Evolutionary conservation across 306 rosid genomes (phyloP), one percentile per base, ranked within the genome.

Genomic region (Quercus dentata): DNA sequence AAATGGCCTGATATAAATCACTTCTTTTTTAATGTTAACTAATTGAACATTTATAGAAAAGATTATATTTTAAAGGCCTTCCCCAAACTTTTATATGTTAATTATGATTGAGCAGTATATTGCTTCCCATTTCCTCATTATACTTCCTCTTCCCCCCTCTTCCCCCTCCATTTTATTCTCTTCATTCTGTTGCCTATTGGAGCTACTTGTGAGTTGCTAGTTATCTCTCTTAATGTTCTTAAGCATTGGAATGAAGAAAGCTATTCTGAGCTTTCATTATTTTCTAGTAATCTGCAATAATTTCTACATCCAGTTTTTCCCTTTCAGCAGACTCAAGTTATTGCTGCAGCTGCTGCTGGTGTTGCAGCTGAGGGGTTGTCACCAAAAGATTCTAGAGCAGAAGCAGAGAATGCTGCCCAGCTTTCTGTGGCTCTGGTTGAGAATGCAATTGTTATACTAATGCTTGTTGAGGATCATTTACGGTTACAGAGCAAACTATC

Each of bases 391-490:
- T 87, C 99, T 10, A 95, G 82, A 89, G 96, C 90, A 74, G 98
- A 93, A 86, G 94, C 99, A 67, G 97, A 95, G 80, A 88, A 88
- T 86, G 96, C 97, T 74, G 95, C 99, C 79, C 96, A 90, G 63
- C 89, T 91, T 79, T 95, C 99, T 51, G 99, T 95, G 74, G 95
- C 97, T 74, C 85, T 95, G 74, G 99, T 93, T 46, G 99, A 95
- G 86, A 95, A 95, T 87, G 93, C 97, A 41, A 93, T 95, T 80
- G 99, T 95, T 84, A 93, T 91, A 83, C 89, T 95, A 83, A 95
- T 95, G 99, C 99, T 93, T 80, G 99, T 89, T 65, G 99, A 95
- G 96, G 99, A 95, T 86, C 99, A 95, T 90, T 87, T 95, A 80
- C 91, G 99, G 77, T 83, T 89, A 74, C 99, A 91, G 79, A 84